Evolutionary conservation across 176 grass and related monocot species (phyloP), one percentile per base, ranked within the genome.

Genomic region (Dactylis glomerata): DNA sequence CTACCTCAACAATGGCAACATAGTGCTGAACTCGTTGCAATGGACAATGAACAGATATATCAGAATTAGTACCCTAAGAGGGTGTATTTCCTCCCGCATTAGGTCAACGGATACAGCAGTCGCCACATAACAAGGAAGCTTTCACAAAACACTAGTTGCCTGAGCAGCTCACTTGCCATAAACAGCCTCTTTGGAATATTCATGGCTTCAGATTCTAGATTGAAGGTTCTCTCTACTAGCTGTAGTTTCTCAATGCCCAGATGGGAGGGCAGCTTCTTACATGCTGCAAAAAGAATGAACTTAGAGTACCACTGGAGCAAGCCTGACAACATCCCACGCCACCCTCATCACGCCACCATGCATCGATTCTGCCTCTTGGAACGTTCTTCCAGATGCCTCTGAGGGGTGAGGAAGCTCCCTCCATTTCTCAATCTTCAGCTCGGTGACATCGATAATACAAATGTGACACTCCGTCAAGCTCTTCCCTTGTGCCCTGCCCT

Each of bases 361-460:
- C 70, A 75, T 92, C 5, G 49, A 85, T 19, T 86, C 88, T 0
- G 88, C 90, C 88, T 92, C 95, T 63, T 92, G 84, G 57, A 63
- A 62, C 24, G 58, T 62, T 62, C 58, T 88, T 52, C 95, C 90
- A 0, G 84, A 83, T 33, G 87, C 78, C 70, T 97, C 90, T 0
- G 92, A 92, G 5, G 92, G 95, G 82, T 97, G 85, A 6, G 89
- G 92, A 26, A 97, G 78, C 77, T 94, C 92, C 75, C 78, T 91
- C 83, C 83, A 92, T n/a, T 85, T 94, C 67, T 92, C 92, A 17
- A 83, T 89, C 85, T 91, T 91, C 50, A 97, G 88, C 49, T 97
- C 86, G 0, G 57, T 94, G 52, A 97, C 58, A 64, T 97, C 92
- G 0, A 97, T 52, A 2, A 91, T 26, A 27, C 90, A 94, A 19